Conservation (phyloP, 2,329 filamentous ascomycete species). For the Botrytis fabae region DNA sequence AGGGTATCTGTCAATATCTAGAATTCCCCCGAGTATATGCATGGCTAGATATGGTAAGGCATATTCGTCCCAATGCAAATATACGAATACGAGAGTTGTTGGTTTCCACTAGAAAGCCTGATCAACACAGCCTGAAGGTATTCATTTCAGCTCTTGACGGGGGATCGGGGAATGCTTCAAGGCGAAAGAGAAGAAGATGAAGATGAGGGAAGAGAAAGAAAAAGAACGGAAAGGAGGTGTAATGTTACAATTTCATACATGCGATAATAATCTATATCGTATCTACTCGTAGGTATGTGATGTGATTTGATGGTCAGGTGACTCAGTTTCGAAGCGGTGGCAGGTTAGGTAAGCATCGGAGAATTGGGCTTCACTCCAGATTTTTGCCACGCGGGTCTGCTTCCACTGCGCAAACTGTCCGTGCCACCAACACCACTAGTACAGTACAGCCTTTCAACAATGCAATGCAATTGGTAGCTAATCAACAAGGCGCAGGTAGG, state of each 20-base stretch:
- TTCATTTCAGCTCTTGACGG: not conserved
- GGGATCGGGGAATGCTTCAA: not conserved
- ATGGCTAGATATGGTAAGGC: not conserved
- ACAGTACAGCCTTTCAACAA: not conserved
- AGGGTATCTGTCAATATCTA: not conserved
- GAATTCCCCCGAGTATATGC: not conserved
- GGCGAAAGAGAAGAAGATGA: not conserved
- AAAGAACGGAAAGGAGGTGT: too few species aligned
- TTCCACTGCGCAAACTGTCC: not conserved
- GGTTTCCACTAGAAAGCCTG: slow-evolving; percentile 8
- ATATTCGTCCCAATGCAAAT: not conserved
- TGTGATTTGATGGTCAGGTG: not conserved
- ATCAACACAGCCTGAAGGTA: not conserved
- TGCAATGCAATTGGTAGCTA: not conserved
- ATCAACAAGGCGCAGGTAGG: not conserved
- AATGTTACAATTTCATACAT: not conserved
- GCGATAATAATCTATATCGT: not conserved
- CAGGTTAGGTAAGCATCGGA: not conserved
- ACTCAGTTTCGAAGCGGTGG: accelerated
- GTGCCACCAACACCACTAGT: not conserved
- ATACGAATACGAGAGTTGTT: slow-evolving; percentile 14
- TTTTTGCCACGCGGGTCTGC: not conserved
- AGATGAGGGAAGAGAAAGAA: too few species aligned
- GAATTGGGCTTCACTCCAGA: not conserved
- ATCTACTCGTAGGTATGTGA: too few species aligned